Base-by-base conservation (phyloP, 108 stramenopile genomes). In the Fistulifera pelliculosa region DNA sequence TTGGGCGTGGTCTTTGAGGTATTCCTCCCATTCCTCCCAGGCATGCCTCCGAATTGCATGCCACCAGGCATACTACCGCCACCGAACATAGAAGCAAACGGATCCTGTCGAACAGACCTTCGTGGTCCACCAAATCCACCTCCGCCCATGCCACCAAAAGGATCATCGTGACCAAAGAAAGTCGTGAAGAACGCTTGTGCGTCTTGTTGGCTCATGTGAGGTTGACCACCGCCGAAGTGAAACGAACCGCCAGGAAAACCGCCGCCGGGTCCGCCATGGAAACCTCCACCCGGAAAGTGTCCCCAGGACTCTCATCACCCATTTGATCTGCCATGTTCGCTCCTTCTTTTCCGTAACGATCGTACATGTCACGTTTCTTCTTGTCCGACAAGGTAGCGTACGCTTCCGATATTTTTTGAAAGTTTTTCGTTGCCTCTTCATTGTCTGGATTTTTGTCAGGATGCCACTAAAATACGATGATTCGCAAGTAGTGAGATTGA, bases 391-490 rank as follows among this genome's bases (percentile, higher is more conserved):
- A 57, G 22, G 73, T 71, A 6, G 90, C 85, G 61, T 83, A 91
- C 0, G 90, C 90, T 57, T 91, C 90, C 21, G 74, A 76, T 2
- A 91, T 80, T 48, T 91, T 91, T 66, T 91, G 90, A 57, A 91
- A 91, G 47, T 91, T 91, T 40, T 78, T 69, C 0, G 90, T 91
- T 6, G 90, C 90, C 61, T 87, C 64, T 56, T 87, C 79, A 53
- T 80, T 73, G 27, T 75, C 85, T 0, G 83, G 85, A 58, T 91
- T 91, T 51, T 91, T 91, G 54, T 91, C 90, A 0, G 90, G 90
- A 49, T 91, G 90, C 85, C 85, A 91, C 66, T 80, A 56, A 62
- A 35, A 53, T 47, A 10, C 48, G 3, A 64, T n/a, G n/a, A n/a
- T n/a, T n/a, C n/a, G n/a, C n/a, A n/a, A n/a, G n/a, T n/a, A n/a